Conservation (phyloP, 2,329 filamentous ascomycete species). For the Curvularia verruculosa region DNA sequence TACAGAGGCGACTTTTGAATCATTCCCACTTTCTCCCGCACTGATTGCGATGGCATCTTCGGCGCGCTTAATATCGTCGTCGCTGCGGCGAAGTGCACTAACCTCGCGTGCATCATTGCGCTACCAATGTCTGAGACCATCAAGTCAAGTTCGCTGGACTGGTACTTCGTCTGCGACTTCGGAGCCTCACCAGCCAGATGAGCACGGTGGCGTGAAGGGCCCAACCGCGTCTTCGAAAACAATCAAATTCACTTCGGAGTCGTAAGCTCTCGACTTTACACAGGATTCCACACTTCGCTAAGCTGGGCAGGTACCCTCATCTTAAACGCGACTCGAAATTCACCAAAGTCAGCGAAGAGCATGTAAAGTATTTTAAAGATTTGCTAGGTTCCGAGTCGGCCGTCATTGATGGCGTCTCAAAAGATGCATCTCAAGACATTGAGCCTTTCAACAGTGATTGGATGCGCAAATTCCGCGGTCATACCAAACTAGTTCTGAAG, state of each 20-base stretch:
- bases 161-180: constrained; percentile 49
- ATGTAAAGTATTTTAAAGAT: constrained; percentile 81
- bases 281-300: constrained; percentile 1
- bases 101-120: constrained; percentile 33
- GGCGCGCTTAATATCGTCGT: constrained; percentile 39
- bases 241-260: constrained; percentile 82
- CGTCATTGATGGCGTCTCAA: constrained; percentile 80
- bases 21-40: constrained; percentile 20
- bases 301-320: constrained; percentile 66
- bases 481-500: constrained; percentile 84
- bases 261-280: constrained; percentile 52
- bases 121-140: constrained; percentile 32
- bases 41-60: constrained; percentile 44
- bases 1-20: constrained; percentile 20
- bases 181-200: constrained; percentile 50
- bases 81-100: constrained; percentile 42
- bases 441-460: constrained; percentile 95
- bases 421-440: constrained; percentile 77
- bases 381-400: constrained; percentile 81
- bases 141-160: constrained; percentile 46
- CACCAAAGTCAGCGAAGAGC: constrained; percentile 71
- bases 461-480: constrained; percentile 98
- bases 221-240: constrained; percentile 49
- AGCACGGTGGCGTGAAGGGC: constrained; percentile 43
- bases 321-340: constrained; percentile 82